Conservation (phyloP, 495 filamentous ascomycete genomes). For the Penicillium cosmopolitanum region DNA sequence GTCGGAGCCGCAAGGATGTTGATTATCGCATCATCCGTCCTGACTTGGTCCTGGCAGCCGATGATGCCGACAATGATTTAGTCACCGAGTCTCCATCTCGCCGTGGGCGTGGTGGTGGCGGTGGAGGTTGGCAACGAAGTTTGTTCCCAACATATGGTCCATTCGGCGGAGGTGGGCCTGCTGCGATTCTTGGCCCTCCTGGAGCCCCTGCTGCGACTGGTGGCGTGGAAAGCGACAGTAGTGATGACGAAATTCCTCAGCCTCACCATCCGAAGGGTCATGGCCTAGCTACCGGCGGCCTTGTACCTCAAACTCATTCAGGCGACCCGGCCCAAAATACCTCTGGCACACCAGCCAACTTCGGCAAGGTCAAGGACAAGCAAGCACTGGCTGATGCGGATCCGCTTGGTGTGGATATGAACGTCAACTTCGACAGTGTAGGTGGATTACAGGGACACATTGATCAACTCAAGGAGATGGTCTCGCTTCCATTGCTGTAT, state of each 20-base stretch:
- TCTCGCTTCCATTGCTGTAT: constrained; percentile 88
- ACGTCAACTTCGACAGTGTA: constrained; percentile 88
- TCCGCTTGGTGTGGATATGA: constrained; percentile 87
- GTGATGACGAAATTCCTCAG: constrained; percentile 80
- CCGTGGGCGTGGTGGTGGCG: constrained; percentile 56
- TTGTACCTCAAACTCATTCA: constrained; percentile 65
- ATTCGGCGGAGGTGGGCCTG: constrained; percentile 80
- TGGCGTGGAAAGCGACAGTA: constrained; percentile 91
- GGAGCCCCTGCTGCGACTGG: constrained; percentile 71
- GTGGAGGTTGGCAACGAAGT: constrained; percentile 69
- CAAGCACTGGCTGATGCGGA: constrained; percentile 86
- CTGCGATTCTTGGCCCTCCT: constrained; percentile 76
- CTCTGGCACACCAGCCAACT: constrained; percentile 75
- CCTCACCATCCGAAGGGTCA: constrained; percentile 61
- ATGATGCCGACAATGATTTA: constrained; percentile 65
- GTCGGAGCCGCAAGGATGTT: constrained; percentile 60
- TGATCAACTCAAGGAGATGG: constrained; percentile 97
- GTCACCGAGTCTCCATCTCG: constrained; percentile 69
- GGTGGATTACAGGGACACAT: constrained; percentile 91
- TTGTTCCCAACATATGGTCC: constrained; percentile 88
- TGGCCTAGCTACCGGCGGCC: constrained; percentile 54
- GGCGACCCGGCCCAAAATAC: constrained; percentile 63
- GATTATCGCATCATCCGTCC: constrained; percentile 80
- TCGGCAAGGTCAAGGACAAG: constrained; percentile 87
- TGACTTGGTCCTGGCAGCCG: constrained; percentile 64